Conservation (phyloP, 2,329 filamentous ascomycete genomes). For the Graphiopsis chlorocephala region DNA sequence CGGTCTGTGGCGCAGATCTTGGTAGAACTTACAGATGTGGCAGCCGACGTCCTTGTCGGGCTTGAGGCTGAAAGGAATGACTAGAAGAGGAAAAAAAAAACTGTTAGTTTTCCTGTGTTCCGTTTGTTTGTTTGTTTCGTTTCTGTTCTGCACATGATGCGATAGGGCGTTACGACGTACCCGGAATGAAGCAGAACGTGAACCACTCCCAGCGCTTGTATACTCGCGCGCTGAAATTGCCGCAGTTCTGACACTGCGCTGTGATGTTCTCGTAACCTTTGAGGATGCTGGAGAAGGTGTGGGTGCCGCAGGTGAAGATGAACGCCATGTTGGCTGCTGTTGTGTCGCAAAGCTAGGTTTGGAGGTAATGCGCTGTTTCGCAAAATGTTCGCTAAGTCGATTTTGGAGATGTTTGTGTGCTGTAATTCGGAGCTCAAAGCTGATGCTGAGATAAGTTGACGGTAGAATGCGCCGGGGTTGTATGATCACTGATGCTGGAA, state of each 20-base stretch:
- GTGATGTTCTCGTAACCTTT: constrained; percentile 50
- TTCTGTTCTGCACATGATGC: not conserved
- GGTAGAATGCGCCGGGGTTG: not conserved
- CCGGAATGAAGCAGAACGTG: constrained; percentile 27
- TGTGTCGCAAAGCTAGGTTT: constrained; percentile 1
- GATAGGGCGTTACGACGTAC: constrained; percentile 68
- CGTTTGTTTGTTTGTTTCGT: not conserved
- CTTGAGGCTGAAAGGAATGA: constrained; percentile 65
- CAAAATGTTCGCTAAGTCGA: not conserved
- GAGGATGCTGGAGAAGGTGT: constrained; percentile 48
- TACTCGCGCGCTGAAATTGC: constrained; percentile 46
- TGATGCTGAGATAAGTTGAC: not conserved
- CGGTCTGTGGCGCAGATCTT: constrained; percentile 50
- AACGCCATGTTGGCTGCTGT: constrained; percentile 8
- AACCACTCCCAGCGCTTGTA: constrained; percentile 43
- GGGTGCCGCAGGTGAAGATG: constrained; percentile 50
- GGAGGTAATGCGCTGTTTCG: not conserved
- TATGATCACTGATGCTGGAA: not conserved
- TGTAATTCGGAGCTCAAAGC: not conserved
- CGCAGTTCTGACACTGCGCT: constrained; percentile 53
- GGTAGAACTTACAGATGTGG: constrained; percentile 72
- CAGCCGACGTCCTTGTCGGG: constrained; percentile 63
- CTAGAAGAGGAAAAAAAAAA: constrained; percentile 71
- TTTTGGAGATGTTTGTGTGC: not conserved
- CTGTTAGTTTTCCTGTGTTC: not conserved